These are phyloP conservation scores for Cucumis variabilis DNA, from an alignment of 331 rosid species.

Conservation along the genomic window DNA sequence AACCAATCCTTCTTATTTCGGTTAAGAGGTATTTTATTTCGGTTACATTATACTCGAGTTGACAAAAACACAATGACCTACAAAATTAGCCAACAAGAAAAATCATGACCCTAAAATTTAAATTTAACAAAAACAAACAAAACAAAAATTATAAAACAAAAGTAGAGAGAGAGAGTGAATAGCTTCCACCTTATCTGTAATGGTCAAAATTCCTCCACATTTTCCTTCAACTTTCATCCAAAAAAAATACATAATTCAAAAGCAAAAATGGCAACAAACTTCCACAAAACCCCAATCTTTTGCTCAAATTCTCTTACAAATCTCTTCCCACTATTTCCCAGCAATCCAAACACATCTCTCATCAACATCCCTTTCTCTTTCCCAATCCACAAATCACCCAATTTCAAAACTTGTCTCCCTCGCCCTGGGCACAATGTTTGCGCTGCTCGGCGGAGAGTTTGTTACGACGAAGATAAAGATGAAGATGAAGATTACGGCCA, in stretches of 20 bases:
- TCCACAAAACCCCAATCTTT: not conserved
- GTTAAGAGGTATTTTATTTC: too few relatives aligned
- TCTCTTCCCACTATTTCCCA: not conserved
- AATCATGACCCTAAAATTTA: too few relatives aligned
- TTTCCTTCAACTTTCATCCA: not conserved
- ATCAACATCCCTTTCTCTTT: not conserved
- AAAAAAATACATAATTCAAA: not conserved
- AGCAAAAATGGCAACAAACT: not conserved
- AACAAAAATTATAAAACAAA: too few relatives aligned
- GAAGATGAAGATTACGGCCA: constrained; percentile 57
- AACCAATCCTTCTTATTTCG: too few relatives aligned
- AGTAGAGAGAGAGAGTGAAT: not conserved
- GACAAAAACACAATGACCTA: too few relatives aligned
- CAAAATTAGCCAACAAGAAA: too few relatives aligned
- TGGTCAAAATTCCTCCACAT: not conserved
- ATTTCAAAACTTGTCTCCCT: not conserved
- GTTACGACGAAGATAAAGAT: constrained; percentile 51
- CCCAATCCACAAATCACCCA: not conserved
- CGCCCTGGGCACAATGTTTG: constrained; percentile 14
- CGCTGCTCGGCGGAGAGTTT: constrained; percentile 61
- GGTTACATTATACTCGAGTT: too few relatives aligned
- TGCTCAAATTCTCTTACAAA: not conserved
- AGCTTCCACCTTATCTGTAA: constrained; percentile 5
- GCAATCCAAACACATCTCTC: not conserved
- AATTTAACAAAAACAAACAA: too few relatives aligned